Evolutionary conservation across 805 yeast genomes (phyloP).

Genomic region (Kuraishia piskuri): DNA sequence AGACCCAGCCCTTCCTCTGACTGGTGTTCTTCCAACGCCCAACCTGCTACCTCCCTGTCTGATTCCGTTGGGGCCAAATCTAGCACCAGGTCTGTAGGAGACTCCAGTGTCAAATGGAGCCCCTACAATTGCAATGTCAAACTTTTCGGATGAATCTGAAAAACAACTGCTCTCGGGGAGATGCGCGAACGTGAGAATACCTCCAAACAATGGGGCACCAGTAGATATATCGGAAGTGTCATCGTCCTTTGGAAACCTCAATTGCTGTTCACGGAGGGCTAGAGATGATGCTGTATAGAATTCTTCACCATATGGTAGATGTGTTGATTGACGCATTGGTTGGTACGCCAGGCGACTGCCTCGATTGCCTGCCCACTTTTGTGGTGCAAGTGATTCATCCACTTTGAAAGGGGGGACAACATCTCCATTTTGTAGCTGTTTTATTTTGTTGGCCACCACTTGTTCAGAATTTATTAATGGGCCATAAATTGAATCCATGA

Average conservation of each 20-base stretch:
- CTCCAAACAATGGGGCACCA: conserved; percentile 27
- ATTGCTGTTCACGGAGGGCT: conserved; percentile 11
- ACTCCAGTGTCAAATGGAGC: conserved; percentile 55
- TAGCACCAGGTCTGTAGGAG: conserved; percentile 47
- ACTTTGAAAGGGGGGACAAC: background rate
- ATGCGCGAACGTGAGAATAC: conserved; percentile 41
- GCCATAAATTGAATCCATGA: conserved; percentile 18
- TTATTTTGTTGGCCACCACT: background rate
- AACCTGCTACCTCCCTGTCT: conserved; percentile 38
- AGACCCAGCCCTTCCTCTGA: conserved; percentile 26
- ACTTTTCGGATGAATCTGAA: conserved; percentile 3
- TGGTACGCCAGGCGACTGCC: background rate
- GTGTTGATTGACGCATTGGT: background rate
- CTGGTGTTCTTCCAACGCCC: conserved; percentile 32
- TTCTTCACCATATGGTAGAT: conserved; percentile 2
- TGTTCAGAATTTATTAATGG: conserved; percentile 10
- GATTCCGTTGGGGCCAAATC: conserved; percentile 50
- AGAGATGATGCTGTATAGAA: conserved; percentile 11
- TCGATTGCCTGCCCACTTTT: background rate
- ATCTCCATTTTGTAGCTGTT: background rate
- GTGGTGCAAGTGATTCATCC: background rate
- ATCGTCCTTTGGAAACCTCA: conserved; percentile 25
- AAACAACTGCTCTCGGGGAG: conserved; percentile 36
- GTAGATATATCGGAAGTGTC: conserved; percentile 23
- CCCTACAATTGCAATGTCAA: conserved; percentile 49